phyloP scores from a whole-genome alignment of 1,139 yeast genomes.

The Protomyces gravidus region DNA sequence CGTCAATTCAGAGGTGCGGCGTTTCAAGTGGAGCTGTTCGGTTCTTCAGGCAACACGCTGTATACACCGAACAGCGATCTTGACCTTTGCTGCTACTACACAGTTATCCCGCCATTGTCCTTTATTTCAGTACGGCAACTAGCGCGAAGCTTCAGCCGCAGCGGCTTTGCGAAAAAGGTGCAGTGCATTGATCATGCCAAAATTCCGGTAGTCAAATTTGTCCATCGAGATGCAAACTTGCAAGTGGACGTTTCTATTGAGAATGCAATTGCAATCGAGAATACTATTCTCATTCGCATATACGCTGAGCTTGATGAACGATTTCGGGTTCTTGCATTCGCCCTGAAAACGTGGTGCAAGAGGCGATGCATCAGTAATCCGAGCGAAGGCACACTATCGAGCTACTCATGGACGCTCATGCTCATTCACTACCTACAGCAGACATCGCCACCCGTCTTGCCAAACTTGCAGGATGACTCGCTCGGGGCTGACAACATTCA shows the following conservation, averaged over 20 bases:
- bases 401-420: conserved; percentile 37
- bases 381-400: conserved; percentile 35
- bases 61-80: conserved; percentile 21
- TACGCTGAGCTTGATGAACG: conserved; percentile 36
- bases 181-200: conserved; percentile 32
- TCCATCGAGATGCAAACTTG: conserved; percentile 36
- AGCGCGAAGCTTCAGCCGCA: conserved; percentile 7
- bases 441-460: conserved; percentile 35
- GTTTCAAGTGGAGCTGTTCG: conserved; percentile 13
- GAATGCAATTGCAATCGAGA: conserved; percentile 36
- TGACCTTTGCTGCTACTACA: conserved; percentile 15
- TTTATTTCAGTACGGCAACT: conserved; percentile 1
- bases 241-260: conserved; percentile 37
- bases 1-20: conserved; percentile 1
- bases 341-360: conserved; percentile 37
- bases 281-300: conserved; percentile 35
- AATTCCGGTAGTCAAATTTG: conserved; percentile 36
- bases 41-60: conserved; percentile 14
- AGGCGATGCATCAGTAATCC: conserved; percentile 31
- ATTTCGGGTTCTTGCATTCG: conserved; percentile 36
- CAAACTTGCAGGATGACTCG: conserved; percentile 28
- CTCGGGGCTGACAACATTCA: not conserved
- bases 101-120: conserved; percentile 6
- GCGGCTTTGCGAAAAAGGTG: not conserved
- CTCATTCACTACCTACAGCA: conserved; percentile 36